phyloP scores from a whole-genome alignment of 192 early-diverging fungal species.

The Coemansia biformis region DNA sequence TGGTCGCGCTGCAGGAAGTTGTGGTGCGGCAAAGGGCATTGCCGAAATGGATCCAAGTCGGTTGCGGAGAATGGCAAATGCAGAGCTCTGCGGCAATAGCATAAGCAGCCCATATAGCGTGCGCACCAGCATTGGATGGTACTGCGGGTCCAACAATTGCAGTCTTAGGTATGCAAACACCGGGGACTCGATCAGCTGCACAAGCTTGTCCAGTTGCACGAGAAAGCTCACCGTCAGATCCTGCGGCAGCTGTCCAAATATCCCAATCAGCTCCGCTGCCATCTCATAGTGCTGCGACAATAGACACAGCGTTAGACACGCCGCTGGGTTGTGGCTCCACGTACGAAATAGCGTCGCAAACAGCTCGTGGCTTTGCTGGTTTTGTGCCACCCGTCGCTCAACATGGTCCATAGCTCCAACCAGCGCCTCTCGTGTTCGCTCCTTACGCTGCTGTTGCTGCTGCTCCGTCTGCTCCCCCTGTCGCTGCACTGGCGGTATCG shows the following conservation, averaged over 20 bases:
- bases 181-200: constrained; percentile 94
- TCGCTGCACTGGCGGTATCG: too few relatives aligned
- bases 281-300: constrained; percentile 97
- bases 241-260: constrained; percentile 72
- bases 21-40: constrained; percentile 4
- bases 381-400: constrained; percentile 21
- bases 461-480: background rate
- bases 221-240: constrained; percentile 92
- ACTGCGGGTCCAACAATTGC: constrained; percentile 87
- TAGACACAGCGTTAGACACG: constrained; percentile 88
- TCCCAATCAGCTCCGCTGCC: constrained; percentile 69
- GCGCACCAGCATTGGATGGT: constrained; percentile 85
- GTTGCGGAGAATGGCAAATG: constrained; percentile 92
- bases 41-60: constrained; percentile 77
- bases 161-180: constrained; percentile 94
- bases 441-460: background rate
- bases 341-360: constrained; percentile 84
- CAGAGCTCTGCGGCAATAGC: constrained; percentile 93
- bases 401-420: constrained; percentile 14
- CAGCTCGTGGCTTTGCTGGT: constrained; percentile 63
- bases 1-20: constrained; percentile 4
- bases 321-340: constrained; percentile 97
- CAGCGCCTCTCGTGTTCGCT: constrained; percentile 14
- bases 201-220: constrained; percentile 96
- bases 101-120: constrained; percentile 94